phyloP scores from a whole-genome alignment of 768 basidiomycete species.

The Auricularia sp. region DNA sequence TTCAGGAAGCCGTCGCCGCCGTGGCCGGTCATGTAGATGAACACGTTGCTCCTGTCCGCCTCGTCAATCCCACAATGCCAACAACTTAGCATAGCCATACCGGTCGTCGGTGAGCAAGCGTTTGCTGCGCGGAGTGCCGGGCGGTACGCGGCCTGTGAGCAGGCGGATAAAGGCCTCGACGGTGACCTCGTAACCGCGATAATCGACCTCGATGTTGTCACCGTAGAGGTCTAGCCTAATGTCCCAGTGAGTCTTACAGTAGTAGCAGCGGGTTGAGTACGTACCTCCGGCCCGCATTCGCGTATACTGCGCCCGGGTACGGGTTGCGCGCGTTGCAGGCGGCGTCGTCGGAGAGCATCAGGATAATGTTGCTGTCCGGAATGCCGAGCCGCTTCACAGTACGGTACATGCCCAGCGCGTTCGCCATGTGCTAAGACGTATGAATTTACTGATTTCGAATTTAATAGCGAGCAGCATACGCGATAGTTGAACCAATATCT shows the following conservation, averaged over 20 bases:
- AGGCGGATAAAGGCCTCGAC: constrained; percentile 93
- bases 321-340: constrained; percentile 90
- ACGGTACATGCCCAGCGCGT: constrained; percentile 97
- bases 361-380: constrained; percentile 96
- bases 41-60: constrained; percentile 57
- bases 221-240: constrained; percentile 81
- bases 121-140: constrained; percentile 82
- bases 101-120: constrained; percentile 82
- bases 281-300: constrained; percentile 54
- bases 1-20: constrained; percentile 98
- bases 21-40: constrained; percentile 97
- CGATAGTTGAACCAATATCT: constrained; percentile 99
- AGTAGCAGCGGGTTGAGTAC: too few relatives aligned
- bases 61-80: too few relatives aligned
- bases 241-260: too few relatives aligned
- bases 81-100: too few relatives aligned
- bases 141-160: constrained; percentile 72
- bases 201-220: constrained; percentile 95
- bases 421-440: constrained; percentile 84
- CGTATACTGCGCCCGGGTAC: constrained; percentile 86
- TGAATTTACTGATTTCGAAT: neutral
- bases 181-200: constrained; percentile 94
- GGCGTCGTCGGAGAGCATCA: constrained; percentile 96
- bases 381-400: constrained; percentile 97
- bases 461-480: constrained; percentile 35